Conservation (phyloP, 352 stramenopile species). For the Halophytophthora batemanensis region DNA sequence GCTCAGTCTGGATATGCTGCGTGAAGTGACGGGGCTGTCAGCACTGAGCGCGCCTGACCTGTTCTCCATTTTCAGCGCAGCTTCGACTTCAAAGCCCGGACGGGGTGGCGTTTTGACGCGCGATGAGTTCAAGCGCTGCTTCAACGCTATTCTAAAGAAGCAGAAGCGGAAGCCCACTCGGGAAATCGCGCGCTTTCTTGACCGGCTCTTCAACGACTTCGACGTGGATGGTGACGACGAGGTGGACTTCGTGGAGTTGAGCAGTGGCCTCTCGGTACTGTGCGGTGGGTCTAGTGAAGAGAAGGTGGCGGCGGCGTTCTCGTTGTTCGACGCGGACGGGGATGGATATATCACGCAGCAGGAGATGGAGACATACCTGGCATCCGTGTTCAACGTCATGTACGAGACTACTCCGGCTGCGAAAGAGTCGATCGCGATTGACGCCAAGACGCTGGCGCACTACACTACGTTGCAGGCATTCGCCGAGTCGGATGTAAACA, state of each 20-base stretch:
- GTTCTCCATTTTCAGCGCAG: conserved; percentile 49
- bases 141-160: conserved; percentile 59
- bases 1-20: conserved; percentile 30
- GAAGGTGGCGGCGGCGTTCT: conserved; percentile 79
- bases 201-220: conserved; percentile 77
- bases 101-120: conserved; percentile 37
- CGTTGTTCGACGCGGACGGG: conserved; percentile 76
- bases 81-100: conserved; percentile 15
- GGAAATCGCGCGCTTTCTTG: conserved; percentile 57
- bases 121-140: conserved; percentile 68
- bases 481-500: conserved; percentile 82
- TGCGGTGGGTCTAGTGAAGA: conserved; percentile 70
- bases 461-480: conserved; percentile 85
- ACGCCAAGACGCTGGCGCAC: conserved; percentile 51
- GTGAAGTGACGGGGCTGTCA: conserved; percentile 51
- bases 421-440: conserved; percentile 42
- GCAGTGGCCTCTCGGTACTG: conserved; percentile 72
- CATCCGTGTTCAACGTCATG: conserved; percentile 70
- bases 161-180: conserved; percentile 48
- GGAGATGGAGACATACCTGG: conserved; percentile 83
- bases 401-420: conserved; percentile 37
- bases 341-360: conserved; percentile 81
- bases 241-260: conserved; percentile 79
- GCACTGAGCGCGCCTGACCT: conserved; percentile 54
- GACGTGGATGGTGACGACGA: conserved; percentile 62